These are phyloP conservation scores for Dalechampia spathulata DNA, from an alignment of 441 rosid species.

Conservation along the genomic window DNA sequence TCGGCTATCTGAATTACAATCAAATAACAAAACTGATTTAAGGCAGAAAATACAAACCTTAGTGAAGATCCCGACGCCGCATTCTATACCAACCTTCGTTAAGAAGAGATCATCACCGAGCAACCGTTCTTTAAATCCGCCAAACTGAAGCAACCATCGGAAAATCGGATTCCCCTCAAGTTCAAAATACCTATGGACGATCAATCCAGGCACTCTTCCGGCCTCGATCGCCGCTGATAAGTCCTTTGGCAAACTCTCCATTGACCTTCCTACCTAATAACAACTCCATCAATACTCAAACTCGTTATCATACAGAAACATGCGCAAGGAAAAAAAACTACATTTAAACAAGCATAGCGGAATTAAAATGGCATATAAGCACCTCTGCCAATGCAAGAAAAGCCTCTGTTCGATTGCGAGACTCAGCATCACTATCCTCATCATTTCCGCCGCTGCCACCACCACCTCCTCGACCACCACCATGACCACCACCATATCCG, in stretches of 20 bases:
- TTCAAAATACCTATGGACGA: slow-evolving; percentile 50
- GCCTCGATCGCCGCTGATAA: slow-evolving; percentile 63
- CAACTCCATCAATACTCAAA: too few relatives aligned
- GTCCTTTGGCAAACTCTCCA: slow-evolving; percentile 76
- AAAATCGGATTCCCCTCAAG: slow-evolving; percentile 58
- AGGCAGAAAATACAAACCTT: slow-evolving; percentile 38
- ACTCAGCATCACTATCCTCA: slow-evolving; percentile 20
- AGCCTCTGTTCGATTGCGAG: slow-evolving; percentile 30
- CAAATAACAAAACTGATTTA: background rate
- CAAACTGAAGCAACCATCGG: slow-evolving; percentile 80
- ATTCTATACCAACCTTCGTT: slow-evolving; percentile 77
- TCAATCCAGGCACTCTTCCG: slow-evolving; percentile 75
- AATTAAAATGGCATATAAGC: background rate
- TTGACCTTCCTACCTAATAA: slow-evolving; percentile 42
- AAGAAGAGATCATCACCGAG: slow-evolving; percentile 96
- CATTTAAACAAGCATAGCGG: too few relatives aligned
- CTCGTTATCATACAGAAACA: too few relatives aligned
- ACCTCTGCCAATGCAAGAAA: slow-evolving; percentile 35
- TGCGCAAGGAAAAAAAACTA: too few relatives aligned
- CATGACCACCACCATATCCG: slow-evolving; percentile 11
- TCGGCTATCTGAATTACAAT: too few relatives aligned
- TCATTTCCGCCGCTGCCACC: slow-evolving; percentile 1
- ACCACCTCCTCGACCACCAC: slow-evolving; percentile 14
- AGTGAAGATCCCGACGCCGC: slow-evolving; percentile 93
- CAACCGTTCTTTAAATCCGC: slow-evolving; percentile 78